Evolutionary conservation across 768 basidiomycete genomes (phyloP), one percentile per base, ranked within the genome.

Genomic region (Rickenella mellea): DNA sequence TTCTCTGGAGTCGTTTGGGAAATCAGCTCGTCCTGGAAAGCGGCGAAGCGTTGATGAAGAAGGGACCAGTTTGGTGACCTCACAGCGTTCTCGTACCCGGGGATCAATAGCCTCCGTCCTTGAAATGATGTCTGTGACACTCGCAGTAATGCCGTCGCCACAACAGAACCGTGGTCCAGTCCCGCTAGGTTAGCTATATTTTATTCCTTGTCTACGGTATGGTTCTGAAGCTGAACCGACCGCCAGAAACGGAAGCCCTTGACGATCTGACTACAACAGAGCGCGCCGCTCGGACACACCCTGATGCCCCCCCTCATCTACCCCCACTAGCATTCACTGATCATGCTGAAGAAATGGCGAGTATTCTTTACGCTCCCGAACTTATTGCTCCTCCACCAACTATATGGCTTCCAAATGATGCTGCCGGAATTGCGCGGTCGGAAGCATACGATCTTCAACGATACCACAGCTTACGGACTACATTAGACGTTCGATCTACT

Each of bases 321-420:
- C 83, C 83, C 8, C 70, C 76, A 8, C 57, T 84, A 20, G 65
- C 81, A 5, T 84, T 87, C 51, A 69, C 74, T 1, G 83, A 85
- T 57, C 83, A 85, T 49, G 79, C 81, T 11, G 79, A 83, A 52
- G 80, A 85, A 51, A 80, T 83, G 73, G 72, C 75, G 5, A 78
- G 79, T 12, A 77, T 89, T 42, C 63, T 91, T 28, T 91, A 89
- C 54, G 83, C 87, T 4, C 83, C 86, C 1, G 86, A 86, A 57
- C 68, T 89, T 29, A 71, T 85, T 48, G 83, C 83, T 10, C 83
- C 85, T 14, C 65, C 73, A 15, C 86, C 85, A 1, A 77, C 83
- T 45, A 83, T 91, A 39, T 89, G 87, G 87, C 67, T 89, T n/a
- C 83, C 83, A 1, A 80, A 83, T 56, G 86, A 88, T 56, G 69